phyloP scores from a whole-genome alignment of 257 asterid species.

The Hygrophila difformis region DNA sequence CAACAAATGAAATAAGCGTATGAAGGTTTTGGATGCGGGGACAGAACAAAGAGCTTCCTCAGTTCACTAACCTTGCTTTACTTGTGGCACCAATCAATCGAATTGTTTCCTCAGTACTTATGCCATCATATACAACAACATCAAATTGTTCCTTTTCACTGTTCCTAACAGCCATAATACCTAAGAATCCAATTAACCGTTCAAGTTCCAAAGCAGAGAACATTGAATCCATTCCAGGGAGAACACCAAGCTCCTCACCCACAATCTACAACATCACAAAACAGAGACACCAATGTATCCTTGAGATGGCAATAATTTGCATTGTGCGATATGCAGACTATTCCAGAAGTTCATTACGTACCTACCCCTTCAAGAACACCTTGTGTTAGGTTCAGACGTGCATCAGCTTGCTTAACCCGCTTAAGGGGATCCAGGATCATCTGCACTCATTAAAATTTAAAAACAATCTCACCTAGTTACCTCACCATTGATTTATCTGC shows the following conservation, averaged over 20 bases:
- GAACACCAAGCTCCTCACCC: conserved; percentile 94
- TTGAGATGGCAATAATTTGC: conserved; percentile 1
- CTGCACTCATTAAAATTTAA: conserved; percentile 33
- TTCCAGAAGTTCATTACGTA: conserved; percentile 25
- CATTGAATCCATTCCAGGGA: conserved; percentile 98
- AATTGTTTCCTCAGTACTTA: conserved; percentile 77
- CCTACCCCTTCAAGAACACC: conserved; percentile 99
- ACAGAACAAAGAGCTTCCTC: not conserved
- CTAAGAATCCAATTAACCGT: conserved; percentile 42
- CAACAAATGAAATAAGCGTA: conserved; percentile 5
- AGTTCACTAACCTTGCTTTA: conserved; percentile 57
- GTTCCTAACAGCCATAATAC: conserved; percentile 21
- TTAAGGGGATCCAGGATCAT: conserved; percentile 91
- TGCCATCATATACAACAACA: conserved; percentile 68
- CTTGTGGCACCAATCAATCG: conserved; percentile 79
- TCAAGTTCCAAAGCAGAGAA: conserved; percentile 75
- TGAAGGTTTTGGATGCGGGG: not conserved
- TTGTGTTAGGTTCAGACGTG: conserved; percentile 80
- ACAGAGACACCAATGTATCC: conserved; percentile 16
- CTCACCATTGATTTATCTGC: conserved; percentile 12
- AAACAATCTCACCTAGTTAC: conserved; percentile 5
- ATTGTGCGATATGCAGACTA: not conserved
- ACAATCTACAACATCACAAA: conserved; percentile 53
- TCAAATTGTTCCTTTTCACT: conserved; percentile 43
- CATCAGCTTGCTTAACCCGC: conserved; percentile 83